phyloP scores from a whole-genome alignment of 176 grass and related monocot species.

The Carex myosuroides region DNA sequence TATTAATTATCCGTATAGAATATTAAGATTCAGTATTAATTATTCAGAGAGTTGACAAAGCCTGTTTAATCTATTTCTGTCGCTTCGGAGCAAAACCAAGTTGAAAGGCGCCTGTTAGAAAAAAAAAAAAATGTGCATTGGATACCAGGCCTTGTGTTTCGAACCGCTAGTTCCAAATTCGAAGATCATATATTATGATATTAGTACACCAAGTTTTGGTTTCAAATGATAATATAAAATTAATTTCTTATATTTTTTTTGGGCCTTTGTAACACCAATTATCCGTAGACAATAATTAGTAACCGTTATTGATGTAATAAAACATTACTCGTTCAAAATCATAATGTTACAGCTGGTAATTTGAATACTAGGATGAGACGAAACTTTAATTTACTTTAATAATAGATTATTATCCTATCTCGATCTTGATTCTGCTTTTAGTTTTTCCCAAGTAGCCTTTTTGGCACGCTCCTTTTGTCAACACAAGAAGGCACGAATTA shows the following conservation, averaged over 20 bases:
- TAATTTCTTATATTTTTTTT: too few relatives aligned
- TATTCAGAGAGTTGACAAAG: neutral
- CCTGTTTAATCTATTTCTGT: neutral
- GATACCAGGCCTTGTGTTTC: neutral
- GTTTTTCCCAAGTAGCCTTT: constrained; percentile 11
- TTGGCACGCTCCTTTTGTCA: constrained; percentile 48
- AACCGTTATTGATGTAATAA: neutral
- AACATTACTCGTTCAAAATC: neutral
- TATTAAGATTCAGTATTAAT: neutral
- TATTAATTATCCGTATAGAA: neutral
- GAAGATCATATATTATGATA: neutral
- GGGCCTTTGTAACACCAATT: neutral
- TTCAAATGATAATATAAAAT: too few relatives aligned
- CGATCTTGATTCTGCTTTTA: constrained; percentile 12
- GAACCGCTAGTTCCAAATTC: neutral
- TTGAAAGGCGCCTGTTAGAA: neutral
- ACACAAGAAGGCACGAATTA: neutral
- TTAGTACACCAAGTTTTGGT: neutral
- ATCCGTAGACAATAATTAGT: neutral
- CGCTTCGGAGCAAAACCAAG: neutral
- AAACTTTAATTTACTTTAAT: neutral
- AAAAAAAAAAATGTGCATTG: neutral
- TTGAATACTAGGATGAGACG: neutral
- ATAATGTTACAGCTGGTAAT: neutral
- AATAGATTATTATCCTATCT: neutral